Conservation (phyloP, 1,284 basidiomycete species). For the Ustilago cynodontis region DNA sequence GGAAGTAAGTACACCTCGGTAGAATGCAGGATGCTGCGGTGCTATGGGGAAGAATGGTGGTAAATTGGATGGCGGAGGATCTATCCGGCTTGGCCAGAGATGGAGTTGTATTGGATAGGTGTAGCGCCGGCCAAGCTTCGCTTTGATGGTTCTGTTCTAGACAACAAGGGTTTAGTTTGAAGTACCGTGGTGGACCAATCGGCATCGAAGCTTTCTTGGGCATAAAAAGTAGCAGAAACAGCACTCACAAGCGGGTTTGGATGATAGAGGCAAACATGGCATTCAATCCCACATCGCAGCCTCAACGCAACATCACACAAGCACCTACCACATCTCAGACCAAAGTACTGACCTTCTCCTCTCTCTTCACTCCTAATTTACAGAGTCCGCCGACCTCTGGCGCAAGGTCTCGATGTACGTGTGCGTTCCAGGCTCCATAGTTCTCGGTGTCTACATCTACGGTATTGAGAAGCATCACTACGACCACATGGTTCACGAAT, state of each 20-base stretch:
- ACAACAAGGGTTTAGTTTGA: not conserved
- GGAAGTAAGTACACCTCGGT: slow-evolving; percentile 49
- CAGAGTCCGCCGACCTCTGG: slow-evolving; percentile 65
- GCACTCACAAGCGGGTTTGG: not conserved
- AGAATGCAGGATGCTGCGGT: not conserved
- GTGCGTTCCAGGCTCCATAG: slow-evolving; percentile 61
- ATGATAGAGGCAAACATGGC: not conserved
- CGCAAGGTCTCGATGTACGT: slow-evolving; percentile 63
- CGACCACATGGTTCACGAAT: slow-evolving; percentile 62
- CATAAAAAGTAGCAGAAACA: not conserved
- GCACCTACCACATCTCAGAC: not conserved
- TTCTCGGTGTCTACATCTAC: slow-evolving; percentile 66
- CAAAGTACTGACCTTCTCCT: slow-evolving; percentile 5
- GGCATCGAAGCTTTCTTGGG: not conserved
- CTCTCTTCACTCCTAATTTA: not conserved
- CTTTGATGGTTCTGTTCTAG: not conserved
- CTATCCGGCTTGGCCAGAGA: no score
- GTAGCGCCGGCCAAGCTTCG: not conserved
- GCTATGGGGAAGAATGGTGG: no score
- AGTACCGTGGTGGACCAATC: no score
- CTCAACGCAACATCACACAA: not conserved
- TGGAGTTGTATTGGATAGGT: no score
- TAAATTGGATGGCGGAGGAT: no score
- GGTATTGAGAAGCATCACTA: slow-evolving; percentile 64
- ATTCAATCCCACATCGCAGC: not conserved